Base-by-base conservation (phyloP, 768 basidiomycete genomes). In the Trametes maxima region DNA sequence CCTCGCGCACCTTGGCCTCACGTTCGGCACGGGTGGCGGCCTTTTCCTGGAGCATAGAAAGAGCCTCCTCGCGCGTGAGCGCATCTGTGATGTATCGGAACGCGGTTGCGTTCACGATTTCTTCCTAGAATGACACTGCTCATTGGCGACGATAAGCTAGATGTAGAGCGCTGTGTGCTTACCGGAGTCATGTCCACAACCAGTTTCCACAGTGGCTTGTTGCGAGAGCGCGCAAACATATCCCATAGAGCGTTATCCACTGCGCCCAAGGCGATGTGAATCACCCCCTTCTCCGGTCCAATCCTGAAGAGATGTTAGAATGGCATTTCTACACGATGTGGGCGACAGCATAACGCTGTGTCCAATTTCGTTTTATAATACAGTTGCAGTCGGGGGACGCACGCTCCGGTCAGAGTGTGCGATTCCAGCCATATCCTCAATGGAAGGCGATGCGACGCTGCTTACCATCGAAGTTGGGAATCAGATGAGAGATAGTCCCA, bases 231-330 rank as follows among this genome's bases (percentile, higher is more conserved):
- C 2, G 93, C 92, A 65, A 86, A 94, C 85, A 96, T 86, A 69
- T 97, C 95, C 95, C 95, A 98, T 2, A 96, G 69, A 0, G 95
- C 95, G 65, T 97, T 97, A 72, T 92, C 85, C 8, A 98, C 93
- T 1, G 93, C 92, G 5, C 85, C 92, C 0, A 90, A 83, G 2
- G 94, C 93, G 53, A 96, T 87, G 70, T 94, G 91, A 54, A 98
- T 95, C 2, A 98, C 93, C 53, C 95, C 95, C 74, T 96, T 96
- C 72, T 96, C 95, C 0, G 95, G 94, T 5, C 94, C 94, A 68
- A 95, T 88, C 89, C 90, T 90, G 53, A 52, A 43, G 21, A 19
- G 21, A 24, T 1, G 21, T 46, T 10, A 46, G 22, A 4, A 19
- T 13, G 10, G 5, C 2, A 10, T 21, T 24, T 24, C 13, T 5